phyloP scores from a whole-genome alignment of 2,329 filamentous ascomycete species.

The Pochonia chlamydosporia region DNA sequence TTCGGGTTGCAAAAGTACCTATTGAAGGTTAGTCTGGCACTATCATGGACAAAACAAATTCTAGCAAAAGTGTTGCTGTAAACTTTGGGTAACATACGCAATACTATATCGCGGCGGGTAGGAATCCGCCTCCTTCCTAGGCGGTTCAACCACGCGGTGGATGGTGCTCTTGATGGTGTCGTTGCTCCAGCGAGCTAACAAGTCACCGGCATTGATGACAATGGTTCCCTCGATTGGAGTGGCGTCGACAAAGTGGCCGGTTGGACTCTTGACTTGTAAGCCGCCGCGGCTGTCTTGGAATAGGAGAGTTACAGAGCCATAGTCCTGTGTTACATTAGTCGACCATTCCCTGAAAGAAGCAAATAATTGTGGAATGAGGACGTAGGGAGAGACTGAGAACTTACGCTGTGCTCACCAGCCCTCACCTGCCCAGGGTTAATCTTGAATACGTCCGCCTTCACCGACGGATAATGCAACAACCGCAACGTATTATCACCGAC shows the following conservation, averaged over 20 bases:
- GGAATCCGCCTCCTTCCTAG: slow-evolving; percentile 45
- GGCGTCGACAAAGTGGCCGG: slow-evolving; percentile 74
- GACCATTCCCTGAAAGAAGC: neutral
- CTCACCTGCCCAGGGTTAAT: slow-evolving; percentile 64
- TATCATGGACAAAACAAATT: neutral
- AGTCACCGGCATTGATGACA: slow-evolving; percentile 83
- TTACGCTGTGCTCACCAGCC: slow-evolving; percentile 66
- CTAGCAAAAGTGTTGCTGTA: too few species aligned
- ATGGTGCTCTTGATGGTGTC: slow-evolving; percentile 86
- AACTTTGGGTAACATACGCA: slow-evolving; percentile 65
- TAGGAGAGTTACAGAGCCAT: slow-evolving; percentile 55
- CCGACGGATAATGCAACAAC: slow-evolving; percentile 70
- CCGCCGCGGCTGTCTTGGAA: slow-evolving; percentile 55
- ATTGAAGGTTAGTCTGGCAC: neutral
- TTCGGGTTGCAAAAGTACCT: slow-evolving; percentile 89
- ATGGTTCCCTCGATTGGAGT: slow-evolving; percentile 76
- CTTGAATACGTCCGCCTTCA: slow-evolving; percentile 59
- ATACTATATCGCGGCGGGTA: slow-evolving; percentile 82
- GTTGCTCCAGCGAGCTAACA: slow-evolving; percentile 85
- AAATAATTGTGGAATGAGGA: too few species aligned
- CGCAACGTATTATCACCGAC: slow-evolving; percentile 66
- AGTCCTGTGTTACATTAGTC: slow-evolving; percentile 33
- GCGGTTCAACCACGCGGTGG: slow-evolving; percentile 85
- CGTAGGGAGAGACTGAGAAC: too few species aligned
- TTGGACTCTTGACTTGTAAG: slow-evolving; percentile 60